Conservation (phyloP, 2,329 filamentous ascomycete genomes). For the Epichloe typhina region DNA sequence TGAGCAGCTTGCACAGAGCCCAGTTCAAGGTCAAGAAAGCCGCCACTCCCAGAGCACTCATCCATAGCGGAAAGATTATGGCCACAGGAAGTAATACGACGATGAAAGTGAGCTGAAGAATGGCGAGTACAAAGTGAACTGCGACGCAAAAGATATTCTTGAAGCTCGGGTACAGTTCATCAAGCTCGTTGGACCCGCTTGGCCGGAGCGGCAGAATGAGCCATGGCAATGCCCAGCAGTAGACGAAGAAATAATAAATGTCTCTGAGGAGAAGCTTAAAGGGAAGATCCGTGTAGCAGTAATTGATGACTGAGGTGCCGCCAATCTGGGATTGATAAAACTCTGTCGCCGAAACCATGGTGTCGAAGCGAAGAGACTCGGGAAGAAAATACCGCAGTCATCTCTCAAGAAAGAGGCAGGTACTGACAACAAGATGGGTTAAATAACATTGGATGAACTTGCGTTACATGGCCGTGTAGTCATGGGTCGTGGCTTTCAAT, state of each 20-base stretch:
- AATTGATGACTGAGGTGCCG: constrained; percentile 41
- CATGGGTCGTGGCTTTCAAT: background rate
- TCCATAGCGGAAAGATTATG: constrained; percentile 35
- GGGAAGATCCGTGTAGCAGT: constrained; percentile 46
- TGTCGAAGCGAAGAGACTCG: background rate
- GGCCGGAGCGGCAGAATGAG: constrained; percentile 46
- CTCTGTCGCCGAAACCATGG: constrained; percentile 21
- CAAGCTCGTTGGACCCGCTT: constrained; percentile 37
- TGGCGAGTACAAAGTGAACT: constrained; percentile 43
- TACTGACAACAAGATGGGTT: background rate
- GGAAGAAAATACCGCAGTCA: background rate
- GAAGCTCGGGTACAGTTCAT: constrained; percentile 49
- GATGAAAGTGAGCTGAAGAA: constrained; percentile 49
- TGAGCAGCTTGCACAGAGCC: constrained; percentile 35
- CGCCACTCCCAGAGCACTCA: constrained; percentile 24
- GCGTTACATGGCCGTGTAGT: background rate
- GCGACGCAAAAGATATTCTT: constrained; percentile 43
- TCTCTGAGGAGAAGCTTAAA: constrained; percentile 38
- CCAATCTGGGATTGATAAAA: constrained; percentile 48
- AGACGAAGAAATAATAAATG: constrained; percentile 41
- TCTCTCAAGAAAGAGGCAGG: background rate
- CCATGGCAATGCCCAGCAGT: constrained; percentile 43
- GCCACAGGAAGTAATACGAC: constrained; percentile 37
- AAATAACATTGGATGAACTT: background rate
- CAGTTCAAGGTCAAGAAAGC: constrained; percentile 37